Evolutionary conservation across 2,329 filamentous ascomycete genomes (phyloP).

Genomic region (Cryphonectria nitschkei): DNA sequence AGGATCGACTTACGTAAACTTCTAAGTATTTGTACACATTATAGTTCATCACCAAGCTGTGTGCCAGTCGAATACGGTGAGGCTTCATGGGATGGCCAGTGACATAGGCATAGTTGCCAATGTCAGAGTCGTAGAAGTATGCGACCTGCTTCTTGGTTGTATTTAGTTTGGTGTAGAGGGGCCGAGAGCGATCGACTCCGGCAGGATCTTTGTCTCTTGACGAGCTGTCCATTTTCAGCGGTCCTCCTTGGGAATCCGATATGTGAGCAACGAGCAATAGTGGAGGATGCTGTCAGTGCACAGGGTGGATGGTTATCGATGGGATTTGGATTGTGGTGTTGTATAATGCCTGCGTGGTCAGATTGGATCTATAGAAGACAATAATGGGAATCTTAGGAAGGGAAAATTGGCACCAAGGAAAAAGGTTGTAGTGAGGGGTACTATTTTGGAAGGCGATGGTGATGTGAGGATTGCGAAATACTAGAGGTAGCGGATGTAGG

Average conservation of each 20-base stretch:
- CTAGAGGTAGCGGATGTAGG: not conserved
- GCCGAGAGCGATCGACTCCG: slow-evolving; percentile 47
- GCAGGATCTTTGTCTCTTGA: slow-evolving; percentile 35
- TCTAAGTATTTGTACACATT: slow-evolving; percentile 97
- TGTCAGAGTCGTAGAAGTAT: slow-evolving; percentile 98
- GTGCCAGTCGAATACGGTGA: slow-evolving; percentile 90
- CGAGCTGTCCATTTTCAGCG: slow-evolving; percentile 13
- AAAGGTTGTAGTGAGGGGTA: not conserved
- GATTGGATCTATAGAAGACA: not conserved
- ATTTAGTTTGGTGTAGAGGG: slow-evolving; percentile 51
- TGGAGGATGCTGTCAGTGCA: not conserved
- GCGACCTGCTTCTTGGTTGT: slow-evolving; percentile 76
- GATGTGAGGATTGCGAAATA: not conserved
- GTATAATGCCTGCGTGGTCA: not conserved
- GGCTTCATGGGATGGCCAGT: slow-evolving; percentile 99
- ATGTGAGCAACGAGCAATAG: not conserved
- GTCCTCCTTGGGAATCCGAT: not conserved
- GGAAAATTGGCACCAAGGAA: not conserved
- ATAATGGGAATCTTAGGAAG: not conserved
- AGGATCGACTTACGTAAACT: slow-evolving; percentile 74
- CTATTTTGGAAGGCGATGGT: not conserved
- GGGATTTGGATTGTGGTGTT: not conserved
- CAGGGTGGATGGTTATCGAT: not conserved
- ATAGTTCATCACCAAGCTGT: slow-evolving; percentile 95
- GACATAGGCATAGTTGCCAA: slow-evolving; percentile 97